phyloP scores from a whole-genome alignment of 1,284 basidiomycete genomes.

The Mycena sp. region DNA sequence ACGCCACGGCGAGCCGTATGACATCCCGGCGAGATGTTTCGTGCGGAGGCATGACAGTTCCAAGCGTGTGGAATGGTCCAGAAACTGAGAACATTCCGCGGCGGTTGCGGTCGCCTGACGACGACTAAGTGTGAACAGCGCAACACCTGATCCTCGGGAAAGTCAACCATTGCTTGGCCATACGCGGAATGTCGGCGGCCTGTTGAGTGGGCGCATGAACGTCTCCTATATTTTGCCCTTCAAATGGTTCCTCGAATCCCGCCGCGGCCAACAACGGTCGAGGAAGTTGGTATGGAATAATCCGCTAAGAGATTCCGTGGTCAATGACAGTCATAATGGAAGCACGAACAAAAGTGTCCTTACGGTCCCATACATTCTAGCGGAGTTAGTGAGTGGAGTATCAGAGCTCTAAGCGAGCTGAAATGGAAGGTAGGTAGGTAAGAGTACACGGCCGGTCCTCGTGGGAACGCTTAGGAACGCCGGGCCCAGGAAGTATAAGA shows the following conservation, averaged over 20 bases:
- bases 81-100: too few species aligned
- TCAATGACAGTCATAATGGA: conserved; percentile 1
- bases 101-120: too few species aligned
- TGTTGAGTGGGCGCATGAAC: neutral
- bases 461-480: too few species aligned
- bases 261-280: neutral
- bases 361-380: neutral
- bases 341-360: neutral
- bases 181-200: neutral
- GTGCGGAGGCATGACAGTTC: too few species aligned
- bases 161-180: neutral
- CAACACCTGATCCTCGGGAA: neutral
- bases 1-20: too few species aligned
- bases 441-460: too few species aligned
- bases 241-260: neutral
- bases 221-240: neutral
- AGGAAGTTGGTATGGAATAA: neutral
- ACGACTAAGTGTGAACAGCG: neutral
- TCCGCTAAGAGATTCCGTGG: neutral
- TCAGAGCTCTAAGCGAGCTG: too few species aligned
- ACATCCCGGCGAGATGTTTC: too few species aligned
- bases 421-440: too few species aligned
- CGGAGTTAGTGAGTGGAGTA: neutral
- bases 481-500: too few species aligned
- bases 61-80: too few species aligned